Evolutionary conservation across 352 stramenopile genomes (phyloP), one percentile per base, ranked within the genome.

Genomic region (Achlya hypogyna): DNA sequence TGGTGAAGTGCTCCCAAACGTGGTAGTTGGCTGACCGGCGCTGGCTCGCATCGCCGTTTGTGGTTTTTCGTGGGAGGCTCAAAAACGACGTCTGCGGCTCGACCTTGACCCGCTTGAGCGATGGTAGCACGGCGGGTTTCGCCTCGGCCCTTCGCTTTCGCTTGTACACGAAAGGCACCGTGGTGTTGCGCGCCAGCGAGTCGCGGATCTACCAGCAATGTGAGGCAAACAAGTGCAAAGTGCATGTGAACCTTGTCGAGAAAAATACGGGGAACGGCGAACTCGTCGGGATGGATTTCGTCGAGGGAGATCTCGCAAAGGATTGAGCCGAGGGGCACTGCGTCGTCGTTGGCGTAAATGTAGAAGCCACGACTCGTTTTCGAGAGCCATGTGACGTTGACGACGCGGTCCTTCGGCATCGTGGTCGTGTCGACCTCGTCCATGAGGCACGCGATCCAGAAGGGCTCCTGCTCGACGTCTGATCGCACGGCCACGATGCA

Each of bases 301-400:
- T 40, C 35, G 2, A 64, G 25, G 10, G 35, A 28, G 22, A 64
- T 27, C 23, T 64, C 31, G 42, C 56, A 64, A 9, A 64, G 35
- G 14, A 64, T 64, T 12, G 25, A n/a, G 4, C 25, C 29, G 20
- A 64, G 9, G 3, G 56, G 56, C 3, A 64, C 29, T 5, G 56
- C 18, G 29, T 64, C 56, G 35, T 64, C 56, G 42, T 64, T 64
- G 56, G 56, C 56, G 25, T 51, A 40, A 5, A 64, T 51, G 35
- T 64, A 64, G 5, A 51, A 27, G 2, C 56, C 56, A 1, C 29
- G 5, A 32, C 25, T 51, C 25, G 31, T 64, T 22, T 51, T 47
- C 16, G 25, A 51, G 18, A 64, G 29, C 56, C 56, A 64, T 28
- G 56, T 64, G 29, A 64, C 35, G 23, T 64, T 23, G 5, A 64